These are phyloP conservation scores for Gonapodya prolifera DNA, from an alignment of 192 early-diverging fungal species.

Conservation along the genomic window DNA sequence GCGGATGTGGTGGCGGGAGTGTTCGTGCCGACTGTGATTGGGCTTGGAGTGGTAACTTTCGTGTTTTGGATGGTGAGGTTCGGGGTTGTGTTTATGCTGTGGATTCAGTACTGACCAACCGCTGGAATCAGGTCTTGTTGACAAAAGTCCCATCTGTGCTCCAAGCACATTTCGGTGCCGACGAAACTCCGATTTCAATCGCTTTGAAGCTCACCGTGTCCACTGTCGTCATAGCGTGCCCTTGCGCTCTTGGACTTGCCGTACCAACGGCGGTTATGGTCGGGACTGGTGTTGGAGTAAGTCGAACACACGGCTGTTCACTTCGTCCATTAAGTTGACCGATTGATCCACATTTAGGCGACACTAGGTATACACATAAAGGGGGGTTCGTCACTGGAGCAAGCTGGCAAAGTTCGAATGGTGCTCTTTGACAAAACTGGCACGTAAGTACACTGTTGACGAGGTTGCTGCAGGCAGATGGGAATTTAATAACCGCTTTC, in stretches of 20 bases:
- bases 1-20: constrained; percentile 47
- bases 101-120: too few relatives aligned
- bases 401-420: constrained; percentile 38
- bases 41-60: constrained; percentile 39
- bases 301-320: not conserved
- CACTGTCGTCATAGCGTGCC: constrained; percentile 58
- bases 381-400: constrained; percentile 60
- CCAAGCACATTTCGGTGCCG: constrained; percentile 29
- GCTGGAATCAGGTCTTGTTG: too few relatives aligned
- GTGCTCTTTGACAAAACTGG: constrained; percentile 81
- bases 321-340: not conserved
- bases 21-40: constrained; percentile 53
- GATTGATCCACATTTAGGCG: constrained; percentile 30
- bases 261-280: constrained; percentile 98
- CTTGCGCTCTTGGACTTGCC: constrained; percentile 74
- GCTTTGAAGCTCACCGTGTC: constrained; percentile 42
- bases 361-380: constrained; percentile 45
- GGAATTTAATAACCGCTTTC: constrained; percentile 8
- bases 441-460: constrained; percentile 31
- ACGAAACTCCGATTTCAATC: constrained; percentile 30
- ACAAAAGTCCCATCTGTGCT: too few relatives aligned
- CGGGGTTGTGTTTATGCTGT: constrained; percentile 26
- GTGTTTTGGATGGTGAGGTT: constrained; percentile 39
- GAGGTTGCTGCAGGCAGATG: constrained; percentile 15
- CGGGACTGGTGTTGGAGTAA: constrained; percentile 49